Base-by-base conservation (phyloP, 2,329 filamentous ascomycete genomes). In the Fusarium equiseti region DNA sequence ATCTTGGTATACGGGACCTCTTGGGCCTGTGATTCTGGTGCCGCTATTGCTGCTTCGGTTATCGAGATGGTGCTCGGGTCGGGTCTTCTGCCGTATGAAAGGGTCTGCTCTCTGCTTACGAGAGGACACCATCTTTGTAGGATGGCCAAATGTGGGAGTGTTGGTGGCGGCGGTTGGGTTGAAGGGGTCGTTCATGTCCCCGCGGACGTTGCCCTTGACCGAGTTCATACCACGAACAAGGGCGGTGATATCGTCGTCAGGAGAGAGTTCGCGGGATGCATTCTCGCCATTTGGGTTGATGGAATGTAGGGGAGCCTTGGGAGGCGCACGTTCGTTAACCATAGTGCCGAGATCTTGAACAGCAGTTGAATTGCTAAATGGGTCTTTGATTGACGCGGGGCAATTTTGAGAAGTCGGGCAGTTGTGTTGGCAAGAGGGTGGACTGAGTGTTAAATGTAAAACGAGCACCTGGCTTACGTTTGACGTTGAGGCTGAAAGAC, bases 61-160 rank as follows among this genome's bases (percentile, higher is more conserved):
- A 61, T 82, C 84, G 45, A 85, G 82, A 74, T 90, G 88, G 71
- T 87, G 86, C 74, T 90, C 88, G 2, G 87, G 87, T 4, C 87
- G 83, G 53, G 81, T 85, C 76, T 83, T 86, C 49, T 84, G 84
- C 69, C 85, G 83, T 55, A 87, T 83, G 75, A 89, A 89, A 60
- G 88, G 78, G 72, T 84, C 82, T 62, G 87, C 86, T 77, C 86
- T 86, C 75, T 87, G 85, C 75, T 88, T 86, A 76, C 85, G 83
- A 75, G 82, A 83, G 44, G 84, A 85, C 75, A 83, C 77, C 73
- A 85, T 81, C 74, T 83, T 83, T 51, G 77, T 77, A 43, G 81
- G 78, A 58, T 83, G 82, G 4, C 80, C 79, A 70, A 81, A 80
- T 20, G 77, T 75, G 55, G 79, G 76, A 40, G 67, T 55, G 72